phyloP scores from a whole-genome alignment of 768 basidiomycete species.

The Kwoniella dejecticola region DNA sequence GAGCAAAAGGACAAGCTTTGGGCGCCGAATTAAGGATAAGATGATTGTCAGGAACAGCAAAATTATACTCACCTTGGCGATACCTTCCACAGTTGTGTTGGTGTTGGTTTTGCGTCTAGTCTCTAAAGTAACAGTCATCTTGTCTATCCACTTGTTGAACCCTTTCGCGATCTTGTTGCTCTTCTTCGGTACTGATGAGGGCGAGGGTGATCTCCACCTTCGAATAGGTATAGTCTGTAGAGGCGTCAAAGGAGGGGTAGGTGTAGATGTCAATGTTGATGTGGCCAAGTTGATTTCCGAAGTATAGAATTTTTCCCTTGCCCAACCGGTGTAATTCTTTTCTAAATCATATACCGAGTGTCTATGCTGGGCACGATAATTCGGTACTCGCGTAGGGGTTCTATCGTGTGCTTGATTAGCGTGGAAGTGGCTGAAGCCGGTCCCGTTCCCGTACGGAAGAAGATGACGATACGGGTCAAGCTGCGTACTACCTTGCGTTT shows the following conservation, averaged over 20 bases:
- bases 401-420: neutral
- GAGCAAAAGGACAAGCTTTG: neutral
- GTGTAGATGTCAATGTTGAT: neutral
- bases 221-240: neutral
- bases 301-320: neutral
- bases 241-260: neutral
- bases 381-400: neutral
- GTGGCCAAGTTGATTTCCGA: neutral
- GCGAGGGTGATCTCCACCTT: neutral
- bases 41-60: neutral
- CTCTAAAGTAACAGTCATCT: neutral
- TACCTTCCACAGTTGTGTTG: neutral
- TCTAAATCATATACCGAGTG: neutral
- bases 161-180: neutral
- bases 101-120: neutral
- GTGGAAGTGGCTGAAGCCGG: neutral
- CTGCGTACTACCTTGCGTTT: neutral
- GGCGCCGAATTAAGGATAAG: neutral
- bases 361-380: neutral
- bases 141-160: neutral
- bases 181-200: neutral
- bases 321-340: neutral
- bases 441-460: neutral
- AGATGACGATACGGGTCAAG: neutral
- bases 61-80: neutral